Percentiles rank a stretch among this genome's conserved stretches.
These are phyloP conservation scores for Penicillium verrucosum DNA, from an alignment of 2,329 filamentous ascomycete genomes.

Conservation along the genomic window DNA sequence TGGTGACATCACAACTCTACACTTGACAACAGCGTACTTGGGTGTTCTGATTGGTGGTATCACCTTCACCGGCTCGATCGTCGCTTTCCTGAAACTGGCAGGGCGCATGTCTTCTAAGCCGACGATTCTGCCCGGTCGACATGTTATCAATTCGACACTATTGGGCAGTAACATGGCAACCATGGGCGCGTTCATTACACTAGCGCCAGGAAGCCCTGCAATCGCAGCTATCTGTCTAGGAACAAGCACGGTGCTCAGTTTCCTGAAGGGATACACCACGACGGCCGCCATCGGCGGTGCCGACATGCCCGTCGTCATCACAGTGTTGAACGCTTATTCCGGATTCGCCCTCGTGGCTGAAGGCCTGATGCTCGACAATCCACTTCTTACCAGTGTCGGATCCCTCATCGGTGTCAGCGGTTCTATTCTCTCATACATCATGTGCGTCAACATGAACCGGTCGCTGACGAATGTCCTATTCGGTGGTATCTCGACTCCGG, in stretches of 20 bases:
- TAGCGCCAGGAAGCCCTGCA: constrained; percentile 73
- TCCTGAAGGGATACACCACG: constrained; percentile 82
- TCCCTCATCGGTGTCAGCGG: constrained; percentile 85
- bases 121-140: constrained; percentile 67
- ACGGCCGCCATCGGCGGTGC: constrained; percentile 88
- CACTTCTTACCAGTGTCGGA: constrained; percentile 78
- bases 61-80: constrained; percentile 86
- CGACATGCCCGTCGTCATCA: constrained; percentile 91
- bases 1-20: constrained; percentile 68
- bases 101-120: constrained; percentile 79
- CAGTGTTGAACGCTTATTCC: constrained; percentile 84
- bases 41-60: constrained; percentile 84
- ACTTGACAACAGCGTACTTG: constrained; percentile 81
- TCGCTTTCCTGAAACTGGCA: constrained; percentile 83
- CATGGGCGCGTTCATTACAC: constrained; percentile 77
- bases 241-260: constrained; percentile 73
- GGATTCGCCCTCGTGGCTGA: constrained; percentile 88
- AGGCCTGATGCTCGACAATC: constrained; percentile 87
- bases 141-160: constrained; percentile 70
- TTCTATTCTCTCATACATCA: constrained; percentile 82
- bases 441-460: constrained; percentile 88
- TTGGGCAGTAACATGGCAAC: constrained; percentile 75
- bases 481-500: constrained; percentile 68
- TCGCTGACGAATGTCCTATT: constrained; percentile 87
- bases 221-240: constrained; percentile 76